Base-by-base conservation (phyloP, 2,329 filamentous ascomycete genomes). In the Pseudonectria foliicola region DNA sequence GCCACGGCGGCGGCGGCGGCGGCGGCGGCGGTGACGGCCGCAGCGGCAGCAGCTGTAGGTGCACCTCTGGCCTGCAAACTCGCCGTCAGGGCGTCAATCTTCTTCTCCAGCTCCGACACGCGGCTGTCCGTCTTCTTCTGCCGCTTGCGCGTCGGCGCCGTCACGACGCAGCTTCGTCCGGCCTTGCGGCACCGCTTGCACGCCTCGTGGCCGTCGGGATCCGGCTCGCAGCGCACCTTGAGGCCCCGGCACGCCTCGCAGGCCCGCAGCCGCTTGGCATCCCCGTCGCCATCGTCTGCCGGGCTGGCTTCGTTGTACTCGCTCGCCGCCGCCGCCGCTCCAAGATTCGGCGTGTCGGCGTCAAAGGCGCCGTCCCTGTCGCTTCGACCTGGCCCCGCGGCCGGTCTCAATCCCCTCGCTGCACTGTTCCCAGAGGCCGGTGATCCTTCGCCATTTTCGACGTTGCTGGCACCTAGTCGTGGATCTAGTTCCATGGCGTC, bases 61-160 rank as follows among this genome's bases (percentile, higher is more conserved):
- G 50, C 39, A n/a, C 44, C 53, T 21, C 60, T 50, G 7, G 83
- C 77, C 29, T 86, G 80, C 45, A 95, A 57, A 25, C 79, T 87
- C 6, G 86, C 85, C 7, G 85, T 94, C 55, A 95, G 59, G 7
- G 83, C 85, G 65, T 95, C 87, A 44, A 95, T 90, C 66, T 93
- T 93, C 68, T 82, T 87, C 67, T 95, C 88, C 33, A 95, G 70
- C 66, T 95, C 88, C 7, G 87, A 83, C 10, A 95, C 88, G 33
- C 87, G 74, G 46, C 79, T 90, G 57, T 94, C 89, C 35, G 85
- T 88, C 69, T 94, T 94, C 68, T 90, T 94, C 66, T 90, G 85
- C 29, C 88, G 73, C 63, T 93, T 94, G 27, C 86, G 59, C 21
- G 70, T 76, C 11, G 74, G 85, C 43, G 79, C 76, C 1, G 86